Evolutionary conservation across 2,329 filamentous ascomycete species (phyloP).

Genomic region (Alternaria infectoria): DNA sequence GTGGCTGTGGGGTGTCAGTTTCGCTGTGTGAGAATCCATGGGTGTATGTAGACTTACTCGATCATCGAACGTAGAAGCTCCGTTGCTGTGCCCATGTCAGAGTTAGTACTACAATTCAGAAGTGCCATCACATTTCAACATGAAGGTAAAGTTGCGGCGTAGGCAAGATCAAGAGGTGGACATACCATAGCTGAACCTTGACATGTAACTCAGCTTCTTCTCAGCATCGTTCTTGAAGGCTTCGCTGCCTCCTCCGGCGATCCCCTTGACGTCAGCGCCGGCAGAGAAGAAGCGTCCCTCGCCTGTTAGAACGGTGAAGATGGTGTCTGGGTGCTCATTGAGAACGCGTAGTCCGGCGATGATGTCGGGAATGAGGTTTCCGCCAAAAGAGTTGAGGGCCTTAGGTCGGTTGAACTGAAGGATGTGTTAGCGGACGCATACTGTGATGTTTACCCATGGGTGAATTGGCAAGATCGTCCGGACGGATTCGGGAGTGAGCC

Average conservation of each 20-base stretch:
- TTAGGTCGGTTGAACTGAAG: slow-evolving; percentile 57
- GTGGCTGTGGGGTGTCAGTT: slow-evolving; percentile 39
- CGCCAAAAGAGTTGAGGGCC: slow-evolving; percentile 57
- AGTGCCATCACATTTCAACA: background rate
- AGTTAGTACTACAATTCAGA: background rate
- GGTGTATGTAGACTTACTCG: background rate
- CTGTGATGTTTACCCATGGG: background rate
- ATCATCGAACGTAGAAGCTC: background rate
- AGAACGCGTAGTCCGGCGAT: slow-evolving; percentile 54
- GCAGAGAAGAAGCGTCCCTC: slow-evolving; percentile 59
- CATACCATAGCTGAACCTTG: slow-evolving; percentile 40
- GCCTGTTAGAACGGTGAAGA: slow-evolving; percentile 60
- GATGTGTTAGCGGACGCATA: background rate
- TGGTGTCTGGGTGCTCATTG: slow-evolving; percentile 56
- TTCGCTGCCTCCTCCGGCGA: slow-evolving; percentile 1
- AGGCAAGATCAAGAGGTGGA: background rate
- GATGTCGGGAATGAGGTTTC: slow-evolving; percentile 52
- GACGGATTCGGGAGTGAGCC: background rate
- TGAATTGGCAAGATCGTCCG: background rate
- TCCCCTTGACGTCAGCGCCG: slow-evolving; percentile 56
- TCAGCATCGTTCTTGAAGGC: slow-evolving; percentile 31
- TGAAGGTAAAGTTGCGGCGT: background rate
- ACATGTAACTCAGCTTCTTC: slow-evolving; percentile 43
- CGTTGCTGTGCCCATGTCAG: background rate
- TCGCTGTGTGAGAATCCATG: background rate